Base-by-base conservation (phyloP, 1,139 yeast species). In the Tardiomyces blankii region DNA sequence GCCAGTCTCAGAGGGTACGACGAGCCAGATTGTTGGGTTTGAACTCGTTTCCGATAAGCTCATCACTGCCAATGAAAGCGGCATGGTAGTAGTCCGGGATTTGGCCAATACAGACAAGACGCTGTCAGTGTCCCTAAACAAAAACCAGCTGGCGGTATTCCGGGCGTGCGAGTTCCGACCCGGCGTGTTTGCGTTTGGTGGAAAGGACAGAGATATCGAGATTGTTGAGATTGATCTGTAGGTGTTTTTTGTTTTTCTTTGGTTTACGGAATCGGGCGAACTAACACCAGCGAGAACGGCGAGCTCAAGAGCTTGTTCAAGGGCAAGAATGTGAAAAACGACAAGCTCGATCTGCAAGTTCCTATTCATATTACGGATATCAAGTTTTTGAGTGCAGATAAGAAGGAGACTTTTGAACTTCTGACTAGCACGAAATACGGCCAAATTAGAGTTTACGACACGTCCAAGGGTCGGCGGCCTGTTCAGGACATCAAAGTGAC, bases 371-470 rank as follows among this genome's bases (percentile, higher is more conserved):
- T 68, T 32, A 59, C 60, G 5, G 60, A 58, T 19, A 49, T 67
- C 8, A 52, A 49, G n/a, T 67, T 66, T 48, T 38, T 66, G 18
- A 41, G 46, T n/a, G 25, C 41, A n/a, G 28, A 28, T 8, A 30
- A 46, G 6, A 42, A 39, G 3, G 48, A 46, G 19, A 42, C 21
- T 11, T 74, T 65, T 62, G 66, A 71, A 46, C 64, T 86, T 38
- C 66, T 83, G 11, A 76, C 87, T 0, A 75, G 80, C 2, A 85
- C 96, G 1, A 68, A 74, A 49, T 75, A 78, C 53, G 95, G 95
- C 0, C 82, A 82, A 35, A 42, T 66, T 18, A 58, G 73, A 16
- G 47, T 58, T 16, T 69, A 69, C 52, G 64, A 65, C 39, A 55
- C 64, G 2, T 42, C 49, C 4, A 56, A 42, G 30, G 64, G 57